These are phyloP conservation scores for Singerocomus inundabilis DNA, from an alignment of 1,284 basidiomycete species.

Conservation along the genomic window DNA sequence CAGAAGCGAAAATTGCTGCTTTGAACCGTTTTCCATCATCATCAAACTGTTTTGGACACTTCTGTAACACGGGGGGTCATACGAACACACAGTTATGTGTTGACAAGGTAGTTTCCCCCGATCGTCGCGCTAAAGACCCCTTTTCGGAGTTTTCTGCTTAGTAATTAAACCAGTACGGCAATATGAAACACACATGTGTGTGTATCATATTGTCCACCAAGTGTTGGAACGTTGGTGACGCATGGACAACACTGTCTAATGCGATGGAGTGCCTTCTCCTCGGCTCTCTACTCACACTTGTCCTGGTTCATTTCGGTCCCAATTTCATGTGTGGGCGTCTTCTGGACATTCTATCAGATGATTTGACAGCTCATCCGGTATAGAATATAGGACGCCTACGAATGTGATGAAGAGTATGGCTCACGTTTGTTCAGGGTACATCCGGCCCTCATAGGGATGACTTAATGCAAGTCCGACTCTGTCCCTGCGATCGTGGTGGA, in stretches of 20 bases:
- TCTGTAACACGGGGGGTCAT: too few species aligned
- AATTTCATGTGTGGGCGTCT: slow-evolving; percentile 5
- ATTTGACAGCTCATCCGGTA: not conserved
- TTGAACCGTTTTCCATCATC: not conserved
- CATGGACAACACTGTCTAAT: not conserved
- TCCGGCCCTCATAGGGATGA: not conserved
- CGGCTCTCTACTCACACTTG: not conserved
- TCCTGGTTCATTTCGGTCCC: not conserved
- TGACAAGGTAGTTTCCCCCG: not conserved
- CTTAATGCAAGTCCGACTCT: not conserved
- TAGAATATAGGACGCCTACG: slow-evolving; percentile 14
- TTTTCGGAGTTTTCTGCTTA: slow-evolving; percentile 1
- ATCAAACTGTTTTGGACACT: not conserved
- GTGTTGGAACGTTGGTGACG: not conserved
- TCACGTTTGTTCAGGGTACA: slow-evolving; percentile 1
- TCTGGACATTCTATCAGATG: slow-evolving; percentile 5
- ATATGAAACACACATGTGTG: not conserved
- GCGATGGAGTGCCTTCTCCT: not conserved
- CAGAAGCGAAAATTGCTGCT: not conserved
- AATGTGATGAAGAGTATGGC: not conserved
- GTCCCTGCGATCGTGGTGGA: slow-evolving; percentile 5
- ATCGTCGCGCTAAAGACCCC: not conserved
- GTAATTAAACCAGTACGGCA: not conserved
- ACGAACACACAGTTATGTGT: not conserved
- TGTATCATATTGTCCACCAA: not conserved